Evolutionary conservation across 1,139 yeast genomes (phyloP), one percentile per base, ranked within the genome.

Genomic region (Diutina rugosa): DNA sequence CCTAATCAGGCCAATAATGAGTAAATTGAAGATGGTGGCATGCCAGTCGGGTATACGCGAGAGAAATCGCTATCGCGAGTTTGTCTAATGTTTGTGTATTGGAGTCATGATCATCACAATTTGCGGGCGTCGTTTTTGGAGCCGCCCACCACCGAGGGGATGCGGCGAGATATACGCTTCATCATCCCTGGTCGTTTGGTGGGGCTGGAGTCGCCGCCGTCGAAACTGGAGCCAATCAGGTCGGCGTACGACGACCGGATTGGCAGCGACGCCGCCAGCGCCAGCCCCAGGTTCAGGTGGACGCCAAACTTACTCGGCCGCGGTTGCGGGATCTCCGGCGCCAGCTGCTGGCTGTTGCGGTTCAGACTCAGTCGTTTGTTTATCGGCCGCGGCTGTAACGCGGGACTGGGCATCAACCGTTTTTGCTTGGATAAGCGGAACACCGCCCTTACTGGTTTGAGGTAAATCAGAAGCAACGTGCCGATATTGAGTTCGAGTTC

Each of bases 401-500:
- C 93, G 0, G 93, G 89, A 51, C 90, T 84, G 9, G 69, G 66
- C 0, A 81, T 76, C 38, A 91, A 69, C 26, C 67, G 65, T 58
- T 78, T 84, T 4, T 78, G 71, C 61, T 80, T 84, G 1, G 90
- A 79, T 51, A 80, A 70, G 49, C 96, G 72, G 72, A 91, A 90
- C 1, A 91, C 90, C 61, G 82, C 88, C 29, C 79, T 79, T 6
- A 89, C 85, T 0, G 97, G 96, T 63, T 90, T 88, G 61, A 90
- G 72, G 64, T 90, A 91, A 32, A 91, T 83, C 0, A 96, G 86
- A 0, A 96, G 91, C 57, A 91, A 71, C 0, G 90, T 75, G 0
- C 97, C 97, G 48, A 91, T 83, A 60, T 82, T 84, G 61, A 91
- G 73, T 63, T 89, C 96, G 57, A 91, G 72, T 64, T 91, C 97